Evolutionary conservation across 306 rosid genomes (phyloP), one percentile per base, ranked within the genome.

Genomic region (Datisca glomerata): DNA sequence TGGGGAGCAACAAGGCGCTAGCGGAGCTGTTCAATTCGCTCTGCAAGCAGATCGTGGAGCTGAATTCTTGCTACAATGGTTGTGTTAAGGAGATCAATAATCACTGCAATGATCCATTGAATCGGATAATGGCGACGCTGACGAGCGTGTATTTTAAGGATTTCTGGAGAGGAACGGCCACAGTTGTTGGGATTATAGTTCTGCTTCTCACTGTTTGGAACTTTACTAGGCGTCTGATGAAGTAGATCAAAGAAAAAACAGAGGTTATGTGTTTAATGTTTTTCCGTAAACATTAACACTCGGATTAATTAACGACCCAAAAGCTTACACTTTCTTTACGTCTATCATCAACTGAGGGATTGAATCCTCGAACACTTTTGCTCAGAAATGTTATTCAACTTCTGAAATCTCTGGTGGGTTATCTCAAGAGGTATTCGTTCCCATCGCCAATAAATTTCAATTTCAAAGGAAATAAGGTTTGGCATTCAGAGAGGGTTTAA

Each of bases 111-210:
- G 65, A 52, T 12, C 1, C 29, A 2, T 68, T 77, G 81, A 75
- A 75, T 18, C 59, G 63, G 2, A 34, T 58, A 0, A 59, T 65
- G 66, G 91, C 83, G 0, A 63, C 70, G 0, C 24, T 71, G 21
- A 61, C 53, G 46, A 64, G 56, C 42, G 64, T 75, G 1, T 79
- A 79, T 18, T 75, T 79, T 39, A 61, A 72, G 19, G 80, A 79
- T 38, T 68, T 75, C 12, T 79, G 84, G 78, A 79, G 80, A 6
- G 68, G 70, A 2, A 75, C 77, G 39, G 67, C 83, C 18, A 79
- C 91, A 11, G 3, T 79, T 13, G 61, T 79, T 2, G 91, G 80
- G 49, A 3, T 71, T 46, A 12, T 51, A 8, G 45, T 73, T 10
- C 45, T 67, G 0, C 14, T 54, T 15, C 65, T 57, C 16, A 45